Base-by-base conservation (phyloP, 176 grass and related monocot species). In the Echinochloa phyllopogon region DNA sequence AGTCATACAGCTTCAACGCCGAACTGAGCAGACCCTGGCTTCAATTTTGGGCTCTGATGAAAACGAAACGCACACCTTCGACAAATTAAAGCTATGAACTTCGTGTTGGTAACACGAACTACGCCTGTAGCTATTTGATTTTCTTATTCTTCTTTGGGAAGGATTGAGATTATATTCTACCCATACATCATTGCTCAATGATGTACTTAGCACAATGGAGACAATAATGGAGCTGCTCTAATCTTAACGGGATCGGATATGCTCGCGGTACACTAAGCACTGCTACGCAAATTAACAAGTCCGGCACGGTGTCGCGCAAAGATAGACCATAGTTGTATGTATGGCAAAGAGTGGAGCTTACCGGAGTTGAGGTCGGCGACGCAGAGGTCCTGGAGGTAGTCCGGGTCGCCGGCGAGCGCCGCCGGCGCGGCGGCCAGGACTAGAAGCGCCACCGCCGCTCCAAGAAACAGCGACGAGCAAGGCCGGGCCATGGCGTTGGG, bases 361-460 rank as follows among this genome's bases (percentile, higher is more conserved):
- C 94, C 56, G 10, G 94, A 86, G 16, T 77, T 84, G 77, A 92
- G 92, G 71, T 97, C 92, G 11, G 94, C 92, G 48, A 94, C 92
- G 78, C 92, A 97, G 83, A 97, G 38, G 55, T 97, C 92, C 75
- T 97, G 94, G 85, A 97, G 94, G 86, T 89, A 89, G 83, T 94
- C 92, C 6, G 94, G 94, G 71, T 97, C 94, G 69, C 79, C 79
- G 66, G 86, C 83, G 43, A 92, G 67, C 48, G 87, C 44, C 49
- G 67, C 21, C 21, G 67, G 64, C 47, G 49, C 56, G 3, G 33
- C 47, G 3, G 44, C 69, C 10, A 92, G 68, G 43, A 23, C 25
- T 3, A 27, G 15, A 15, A 83, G 52, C 60, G 33, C 65, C 81
- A 42, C 79, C 2, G 21, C 75, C 37, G 29, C 75, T 8, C 37